phyloP scores from a whole-genome alignment of 2,329 filamentous ascomycete genomes.

The Dissoconium aciculare region DNA sequence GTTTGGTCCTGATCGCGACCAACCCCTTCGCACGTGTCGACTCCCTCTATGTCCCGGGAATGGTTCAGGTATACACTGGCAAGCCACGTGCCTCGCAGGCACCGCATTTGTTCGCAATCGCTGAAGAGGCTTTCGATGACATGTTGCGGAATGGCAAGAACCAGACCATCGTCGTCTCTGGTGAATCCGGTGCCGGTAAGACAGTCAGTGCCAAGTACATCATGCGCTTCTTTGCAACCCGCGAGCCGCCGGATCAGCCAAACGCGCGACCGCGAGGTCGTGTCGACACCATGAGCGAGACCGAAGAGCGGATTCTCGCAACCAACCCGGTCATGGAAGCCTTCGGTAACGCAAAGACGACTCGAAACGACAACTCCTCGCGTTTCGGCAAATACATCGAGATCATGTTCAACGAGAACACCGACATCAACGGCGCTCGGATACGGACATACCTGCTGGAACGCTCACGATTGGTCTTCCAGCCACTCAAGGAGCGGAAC shows the following conservation, averaged over 20 bases:
- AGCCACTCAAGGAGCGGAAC: conserved; percentile 92
- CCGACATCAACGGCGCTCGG: conserved; percentile 93
- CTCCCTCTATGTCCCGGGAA: conserved; percentile 93
- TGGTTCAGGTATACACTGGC: conserved; percentile 99
- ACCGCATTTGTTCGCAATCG: conserved; percentile 95
- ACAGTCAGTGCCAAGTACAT: conserved; percentile 99
- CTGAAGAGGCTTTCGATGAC: conserved; percentile 95
- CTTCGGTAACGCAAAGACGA: conserved; percentile 99
- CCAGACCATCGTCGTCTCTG: conserved; percentile 97
- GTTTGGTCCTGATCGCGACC: conserved; percentile 94
- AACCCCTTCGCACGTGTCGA: conserved; percentile 97
- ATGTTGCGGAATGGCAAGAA: conserved; percentile 94
- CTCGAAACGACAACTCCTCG: conserved; percentile 96
- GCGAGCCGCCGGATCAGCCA: conserved; percentile 82
- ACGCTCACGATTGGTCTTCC: conserved; percentile 88
- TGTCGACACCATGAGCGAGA: conserved; percentile 78
- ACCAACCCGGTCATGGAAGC: conserved; percentile 99
- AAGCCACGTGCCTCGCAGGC: conserved; percentile 94
- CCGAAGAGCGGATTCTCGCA: conserved; percentile 92
- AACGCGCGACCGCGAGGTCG: conserved; percentile 61
- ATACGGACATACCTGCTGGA: conserved; percentile 93
- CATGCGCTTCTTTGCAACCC: conserved; percentile 97
- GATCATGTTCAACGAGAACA: conserved; percentile 94
- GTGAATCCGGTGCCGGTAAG: conserved; percentile 96
- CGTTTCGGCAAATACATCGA: conserved; percentile 99